Evolutionary conservation across 1,284 basidiomycete species (phyloP).

Genomic region (Fereydounia khargensis): DNA sequence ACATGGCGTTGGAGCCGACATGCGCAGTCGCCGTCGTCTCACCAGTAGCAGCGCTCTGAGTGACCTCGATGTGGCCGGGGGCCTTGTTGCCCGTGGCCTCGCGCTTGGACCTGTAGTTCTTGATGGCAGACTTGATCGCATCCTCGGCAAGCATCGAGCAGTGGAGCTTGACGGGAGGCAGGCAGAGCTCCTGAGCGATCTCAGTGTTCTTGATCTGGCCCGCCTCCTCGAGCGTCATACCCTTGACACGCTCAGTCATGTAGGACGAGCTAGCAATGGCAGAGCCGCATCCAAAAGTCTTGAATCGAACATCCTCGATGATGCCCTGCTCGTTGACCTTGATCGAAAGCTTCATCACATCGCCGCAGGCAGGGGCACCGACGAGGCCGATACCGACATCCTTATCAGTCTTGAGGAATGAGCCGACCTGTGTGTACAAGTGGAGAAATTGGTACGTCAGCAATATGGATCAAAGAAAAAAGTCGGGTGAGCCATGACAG

Average conservation of each 20-base stretch:
- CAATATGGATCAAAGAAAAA: neutral
- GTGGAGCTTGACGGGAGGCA: slow-evolving; percentile 88
- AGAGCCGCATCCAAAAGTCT: slow-evolving; percentile 70
- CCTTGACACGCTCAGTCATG: slow-evolving; percentile 89
- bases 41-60: slow-evolving; percentile 68
- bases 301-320: slow-evolving; percentile 98
- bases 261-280: slow-evolving; percentile 79
- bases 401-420: slow-evolving; percentile 82
- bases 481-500: neutral
- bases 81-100: slow-evolving; percentile 45
- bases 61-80: slow-evolving; percentile 72
- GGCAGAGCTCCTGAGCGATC: slow-evolving; percentile 80
- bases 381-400: slow-evolving; percentile 97
- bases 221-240: slow-evolving; percentile 87
- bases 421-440: slow-evolving; percentile 74
- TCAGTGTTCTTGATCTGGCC: slow-evolving; percentile 98
- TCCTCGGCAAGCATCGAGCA: slow-evolving; percentile 91
- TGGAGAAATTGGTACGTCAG: slow-evolving; percentile 59
- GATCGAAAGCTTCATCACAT: slow-evolving; percentile 99
- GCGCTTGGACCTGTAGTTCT: slow-evolving; percentile 50
- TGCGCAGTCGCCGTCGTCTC: slow-evolving; percentile 69
- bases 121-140: slow-evolving; percentile 69
- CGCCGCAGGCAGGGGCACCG: slow-evolving; percentile 89
- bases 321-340: slow-evolving; percentile 88
- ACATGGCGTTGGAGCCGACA: slow-evolving; percentile 59